Conservation (phyloP, 2,329 filamentous ascomycete genomes). For the Cladosporium colombiae region DNA sequence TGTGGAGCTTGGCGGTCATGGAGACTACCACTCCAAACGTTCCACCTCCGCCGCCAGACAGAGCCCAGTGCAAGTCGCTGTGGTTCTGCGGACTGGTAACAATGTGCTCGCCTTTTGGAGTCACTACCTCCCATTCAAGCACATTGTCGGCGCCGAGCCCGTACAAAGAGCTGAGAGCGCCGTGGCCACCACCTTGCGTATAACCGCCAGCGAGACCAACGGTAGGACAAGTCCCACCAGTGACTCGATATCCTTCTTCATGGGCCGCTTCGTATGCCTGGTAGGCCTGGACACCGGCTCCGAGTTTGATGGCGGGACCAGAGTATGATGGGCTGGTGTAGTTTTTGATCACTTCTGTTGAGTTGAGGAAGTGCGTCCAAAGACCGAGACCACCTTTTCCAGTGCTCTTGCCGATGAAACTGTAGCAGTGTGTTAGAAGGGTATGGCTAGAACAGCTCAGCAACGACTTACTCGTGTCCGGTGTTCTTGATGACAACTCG, state of each 20-base stretch:
- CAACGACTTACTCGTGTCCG: conserved; percentile 39
- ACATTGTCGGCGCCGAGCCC: conserved; percentile 25
- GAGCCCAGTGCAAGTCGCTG: conserved; percentile 27
- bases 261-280: conserved; percentile 52
- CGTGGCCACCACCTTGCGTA: conserved; percentile 45
- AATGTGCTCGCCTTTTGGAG: conserved; percentile 21
- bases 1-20: conserved; percentile 25
- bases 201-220: conserved; percentile 61
- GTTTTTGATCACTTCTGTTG: neutral
- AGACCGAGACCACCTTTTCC: conserved; percentile 59
- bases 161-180: conserved; percentile 15
- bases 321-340: conserved; percentile 40
- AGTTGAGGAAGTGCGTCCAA: conserved; percentile 51
- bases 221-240: conserved; percentile 56
- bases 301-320: conserved; percentile 55
- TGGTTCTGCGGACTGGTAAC: conserved; percentile 20
- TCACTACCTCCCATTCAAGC: conserved; percentile 21
- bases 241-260: conserved; percentile 37
- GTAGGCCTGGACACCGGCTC: conserved; percentile 55
- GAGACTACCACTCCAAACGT: conserved; percentile 21
- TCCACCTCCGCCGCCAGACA: conserved; percentile 22
- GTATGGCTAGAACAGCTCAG: neutral
- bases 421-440: conserved; percentile 21
- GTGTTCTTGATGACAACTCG: conserved; percentile 50
- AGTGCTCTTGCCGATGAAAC: conserved; percentile 57